Evolutionary conservation across 2,329 filamentous ascomycete species (phyloP), one percentile per base, ranked within the genome.

Genomic region (Trichoderma atrobrunneum): DNA sequence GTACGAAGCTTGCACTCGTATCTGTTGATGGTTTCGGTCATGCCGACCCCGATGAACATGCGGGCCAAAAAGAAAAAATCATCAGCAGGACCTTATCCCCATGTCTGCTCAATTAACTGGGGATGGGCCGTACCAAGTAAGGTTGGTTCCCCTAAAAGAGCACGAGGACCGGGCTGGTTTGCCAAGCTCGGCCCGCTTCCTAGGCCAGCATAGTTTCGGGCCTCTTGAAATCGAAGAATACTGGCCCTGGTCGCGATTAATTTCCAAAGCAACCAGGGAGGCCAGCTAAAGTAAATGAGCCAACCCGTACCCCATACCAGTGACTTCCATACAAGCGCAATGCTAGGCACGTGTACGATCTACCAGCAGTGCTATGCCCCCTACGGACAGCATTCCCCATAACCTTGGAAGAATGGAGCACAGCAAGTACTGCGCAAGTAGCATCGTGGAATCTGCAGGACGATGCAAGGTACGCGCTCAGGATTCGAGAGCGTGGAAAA

Each of bases 161-260:
- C 62, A 61, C 28, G 30, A 67, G 36, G 39, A 62, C 51, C 70
- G 56, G 59, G 63, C 63, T 67, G 39, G 57, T 61, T 57, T 60
- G 61, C 57, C 71, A 67, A 68, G 64, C 59, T 69, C 64, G 71
- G 71, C 71, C 71, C 71, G 71, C 71, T 72, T 72, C 64, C 71
- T 67, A 72, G 70, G 70, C 68, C 61, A 64, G 68, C 60, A 71
- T 64, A 71, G 68, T 59, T 60, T 72, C 64, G 64, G 57, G 21
- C 61, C 59, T 63, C 54, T n/a, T 39, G 62, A 60, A 71, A 60
- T 71, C 69, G 69, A 60, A 39, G 61, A 30, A 48, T 18, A 39
- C 48, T 56, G 30, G 34, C 69, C 69, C 69, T 57, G 48, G 68
- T 71, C 68, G 14, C 34, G 51, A 66, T 66, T 71, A 71, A 71